phyloP scores from a whole-genome alignment of 257 asterid species.

The Nicotiana obtusifolia region DNA sequence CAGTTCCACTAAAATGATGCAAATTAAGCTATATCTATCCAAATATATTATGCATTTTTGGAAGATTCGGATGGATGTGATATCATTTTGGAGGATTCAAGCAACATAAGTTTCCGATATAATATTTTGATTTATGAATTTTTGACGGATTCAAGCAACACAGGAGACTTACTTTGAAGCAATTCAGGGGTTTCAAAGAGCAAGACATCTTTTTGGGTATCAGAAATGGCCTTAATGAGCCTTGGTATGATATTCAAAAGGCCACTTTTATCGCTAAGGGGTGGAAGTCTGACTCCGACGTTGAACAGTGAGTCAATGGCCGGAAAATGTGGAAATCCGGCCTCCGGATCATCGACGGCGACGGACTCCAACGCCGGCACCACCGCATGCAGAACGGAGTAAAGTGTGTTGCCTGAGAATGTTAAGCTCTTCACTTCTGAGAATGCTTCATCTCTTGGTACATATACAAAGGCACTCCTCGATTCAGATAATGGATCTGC shows the following conservation, averaged over 20 bases:
- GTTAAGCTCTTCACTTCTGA: constrained; percentile 39
- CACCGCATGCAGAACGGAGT: constrained; percentile 33
- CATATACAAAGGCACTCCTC: constrained; percentile 24
- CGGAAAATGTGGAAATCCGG: constrained; percentile 15
- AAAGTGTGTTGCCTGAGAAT: constrained; percentile 15
- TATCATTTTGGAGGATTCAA: too few relatives aligned
- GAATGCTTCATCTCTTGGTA: constrained; percentile 72
- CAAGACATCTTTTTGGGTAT: constrained; percentile 20
- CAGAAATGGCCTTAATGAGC: constrained; percentile 30
- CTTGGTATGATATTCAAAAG: constrained; percentile 25
- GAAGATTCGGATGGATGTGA: too few relatives aligned
- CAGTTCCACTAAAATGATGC: too few relatives aligned
- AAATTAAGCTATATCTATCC: too few relatives aligned
- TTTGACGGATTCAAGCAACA: too few relatives aligned
- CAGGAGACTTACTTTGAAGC: constrained; percentile 32
- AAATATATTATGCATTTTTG: too few relatives aligned
- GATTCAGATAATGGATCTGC: constrained; percentile 42
- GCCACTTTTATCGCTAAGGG: not conserved
- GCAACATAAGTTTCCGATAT: too few relatives aligned
- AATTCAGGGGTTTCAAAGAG: constrained; percentile 49
- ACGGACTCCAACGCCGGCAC: too few relatives aligned
- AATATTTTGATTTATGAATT: too few relatives aligned
- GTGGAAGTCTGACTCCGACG: constrained; percentile 39
- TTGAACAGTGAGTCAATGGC: constrained; percentile 51
- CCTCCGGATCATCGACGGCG: too few relatives aligned